A percentile compares a stretch with the other conserved stretches of the same genome.
These are phyloP conservation scores for Phalaenopsis hybrid DNA, from an alignment of 116 monocot genomes.

Conservation along the genomic window DNA sequence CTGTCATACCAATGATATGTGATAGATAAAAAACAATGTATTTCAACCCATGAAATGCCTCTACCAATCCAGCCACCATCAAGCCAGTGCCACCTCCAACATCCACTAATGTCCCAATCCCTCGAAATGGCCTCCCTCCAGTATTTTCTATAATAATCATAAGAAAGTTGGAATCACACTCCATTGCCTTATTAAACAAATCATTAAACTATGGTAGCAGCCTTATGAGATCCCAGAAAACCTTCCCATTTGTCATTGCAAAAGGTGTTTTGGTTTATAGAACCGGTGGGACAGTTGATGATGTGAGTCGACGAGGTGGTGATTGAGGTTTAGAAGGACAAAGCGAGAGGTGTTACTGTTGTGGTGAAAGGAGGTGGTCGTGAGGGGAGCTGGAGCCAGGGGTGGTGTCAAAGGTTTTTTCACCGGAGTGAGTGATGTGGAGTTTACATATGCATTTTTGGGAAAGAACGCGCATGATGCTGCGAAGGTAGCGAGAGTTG, in stretches of 20 bases:
- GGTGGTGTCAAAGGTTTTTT: not conserved
- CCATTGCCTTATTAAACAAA: conserved; percentile 3
- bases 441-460: not conserved
- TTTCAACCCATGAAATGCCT: not conserved
- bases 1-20: not conserved
- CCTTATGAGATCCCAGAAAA: not conserved
- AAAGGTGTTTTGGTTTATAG: not conserved
- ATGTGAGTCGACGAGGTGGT: not conserved
- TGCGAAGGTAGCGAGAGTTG: not conserved
- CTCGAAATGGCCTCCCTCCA: not conserved
- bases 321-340: not conserved
- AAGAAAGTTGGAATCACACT: not conserved
- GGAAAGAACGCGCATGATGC: conserved; percentile 12
- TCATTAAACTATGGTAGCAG: not conserved
- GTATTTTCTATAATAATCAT: not conserved
- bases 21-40: conserved; percentile 3
- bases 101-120: not conserved
- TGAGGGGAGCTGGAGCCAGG: not conserved
- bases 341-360: not conserved
- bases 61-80: not conserved
- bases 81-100: conserved; percentile 7
- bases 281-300: not conserved
- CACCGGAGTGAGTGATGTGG: not conserved
- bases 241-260: not conserved
- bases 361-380: not conserved